Evolutionary conservation across 2,329 filamentous ascomycete genomes (phyloP), one percentile per base, ranked within the genome.

Genomic region (Aschersonia sp.): DNA sequence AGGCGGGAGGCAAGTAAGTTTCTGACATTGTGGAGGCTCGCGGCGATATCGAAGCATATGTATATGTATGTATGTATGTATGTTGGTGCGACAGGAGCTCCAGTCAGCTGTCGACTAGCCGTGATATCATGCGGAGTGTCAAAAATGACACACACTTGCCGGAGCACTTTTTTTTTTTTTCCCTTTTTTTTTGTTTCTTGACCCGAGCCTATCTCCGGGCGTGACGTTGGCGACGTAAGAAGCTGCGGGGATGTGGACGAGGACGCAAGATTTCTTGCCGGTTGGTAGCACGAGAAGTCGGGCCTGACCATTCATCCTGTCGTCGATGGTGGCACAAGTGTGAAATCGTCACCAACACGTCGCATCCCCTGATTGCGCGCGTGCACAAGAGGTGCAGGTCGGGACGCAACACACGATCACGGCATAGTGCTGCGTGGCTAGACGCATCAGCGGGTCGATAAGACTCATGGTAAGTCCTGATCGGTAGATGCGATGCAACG

Each of bases 1-100:
- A 58, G 48, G 53, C 54, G 30, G 53, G 51, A 12, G 45, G 52
- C 32, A 55, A 55, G 48, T 55, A 49, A 48, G 32, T 32, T 40
- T n/a, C 9, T 29, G n/a, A 14, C 9, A 42, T 29, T 22, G 22
- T 22, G 22, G 22, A 22, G 22, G 22, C 22, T 22, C 22, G 22
- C 22, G 22, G 22, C 22, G 11, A 42, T 14, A 42, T 39, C 9
- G 2, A 39, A 9, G 35, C 12, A 39, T 39, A 39, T 39, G 35
- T 12, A 39, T 39, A 37, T 37, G 35, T 39, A 39, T 39, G 35
- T 39, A 39, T 39, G 35, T 12, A 39, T 39, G 35, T 39, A 39
- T 39, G 9, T 39, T 22, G 22, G 22, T 22, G 22, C 22, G 22
- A 22, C 22, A 22, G 22, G 22, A 22, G 22, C 22, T 22, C 22